Evolutionary conservation across 495 filamentous ascomycete species (phyloP).

Genomic region (Tuber indicum): DNA sequence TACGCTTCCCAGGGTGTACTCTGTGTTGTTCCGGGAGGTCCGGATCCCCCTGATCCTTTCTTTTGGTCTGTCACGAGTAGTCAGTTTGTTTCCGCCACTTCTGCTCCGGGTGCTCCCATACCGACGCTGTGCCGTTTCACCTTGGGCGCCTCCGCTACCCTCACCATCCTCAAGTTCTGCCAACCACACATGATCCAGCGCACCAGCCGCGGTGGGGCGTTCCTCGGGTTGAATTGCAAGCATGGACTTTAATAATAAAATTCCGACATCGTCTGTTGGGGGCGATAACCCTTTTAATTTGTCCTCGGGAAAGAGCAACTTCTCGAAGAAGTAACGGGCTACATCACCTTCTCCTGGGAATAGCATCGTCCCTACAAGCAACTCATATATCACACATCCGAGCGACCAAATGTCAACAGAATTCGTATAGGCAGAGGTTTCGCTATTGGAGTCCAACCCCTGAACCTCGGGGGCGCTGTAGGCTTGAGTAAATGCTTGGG

Average conservation of each 20-base stretch:
- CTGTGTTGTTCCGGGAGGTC: not conserved
- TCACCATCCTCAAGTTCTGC: not conserved
- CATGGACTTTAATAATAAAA: slow-evolving; percentile 1
- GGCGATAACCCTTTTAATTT: not conserved
- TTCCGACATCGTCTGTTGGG: not conserved
- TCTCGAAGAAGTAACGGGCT: not conserved
- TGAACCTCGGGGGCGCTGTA: slow-evolving; percentile 24
- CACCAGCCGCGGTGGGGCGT: not conserved
- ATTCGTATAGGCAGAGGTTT: slow-evolving; percentile 19
- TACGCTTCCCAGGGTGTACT: too few species aligned
- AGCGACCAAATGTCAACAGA: slow-evolving; percentile 31
- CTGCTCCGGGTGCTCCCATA: not conserved
- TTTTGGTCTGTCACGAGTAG: not conserved
- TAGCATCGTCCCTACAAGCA: not conserved
- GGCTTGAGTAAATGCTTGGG: slow-evolving; percentile 7
- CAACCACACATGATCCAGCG: slow-evolving; percentile 4
- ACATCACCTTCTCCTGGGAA: not conserved
- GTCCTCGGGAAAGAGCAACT: not conserved
- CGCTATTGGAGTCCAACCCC: slow-evolving; percentile 4
- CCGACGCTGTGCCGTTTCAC: not conserved
- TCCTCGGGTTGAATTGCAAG: not conserved
- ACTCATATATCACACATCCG: slow-evolving; percentile 21
- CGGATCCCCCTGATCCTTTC: not conserved
- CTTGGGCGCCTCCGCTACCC: not conserved
- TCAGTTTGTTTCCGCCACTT: not conserved